Conservation (phyloP, 345 rosid species). For the Camelina sativa region DNA sequence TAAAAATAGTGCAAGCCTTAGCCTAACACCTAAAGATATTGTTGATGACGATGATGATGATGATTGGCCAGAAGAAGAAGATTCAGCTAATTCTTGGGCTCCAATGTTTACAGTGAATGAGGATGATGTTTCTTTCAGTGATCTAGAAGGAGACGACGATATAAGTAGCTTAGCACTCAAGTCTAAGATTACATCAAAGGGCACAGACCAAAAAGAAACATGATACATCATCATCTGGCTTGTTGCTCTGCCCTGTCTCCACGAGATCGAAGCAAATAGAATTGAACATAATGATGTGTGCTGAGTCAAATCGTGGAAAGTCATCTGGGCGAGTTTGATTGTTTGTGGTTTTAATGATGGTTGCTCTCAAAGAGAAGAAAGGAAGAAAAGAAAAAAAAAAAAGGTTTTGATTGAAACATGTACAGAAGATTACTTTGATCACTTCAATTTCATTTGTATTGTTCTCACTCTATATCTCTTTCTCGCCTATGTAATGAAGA, state of each 20-base stretch:
- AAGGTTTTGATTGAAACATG: slow-evolving; percentile 43
- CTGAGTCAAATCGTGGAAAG: slow-evolving; percentile 37
- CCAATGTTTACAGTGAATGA: slow-evolving; percentile 63
- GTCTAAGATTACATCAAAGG: slow-evolving; percentile 31
- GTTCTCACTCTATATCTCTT: not conserved
- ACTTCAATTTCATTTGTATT: slow-evolving; percentile 33
- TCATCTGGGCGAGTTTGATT: slow-evolving; percentile 39
- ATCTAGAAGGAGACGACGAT: slow-evolving; percentile 91
- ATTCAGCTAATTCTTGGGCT: slow-evolving; percentile 54
- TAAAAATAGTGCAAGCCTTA: slow-evolving; percentile 41
- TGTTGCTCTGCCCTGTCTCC: slow-evolving; percentile 19
- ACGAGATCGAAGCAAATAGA: slow-evolving; percentile 28
- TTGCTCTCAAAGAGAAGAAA: slow-evolving; percentile 20
- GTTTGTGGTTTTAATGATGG: slow-evolving; percentile 26
- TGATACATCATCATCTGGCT: slow-evolving; percentile 12
- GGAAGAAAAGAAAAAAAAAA: slow-evolving; percentile 20
- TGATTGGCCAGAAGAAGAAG: slow-evolving; percentile 91
- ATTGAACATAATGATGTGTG: slow-evolving; percentile 37
- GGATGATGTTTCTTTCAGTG: slow-evolving; percentile 97
- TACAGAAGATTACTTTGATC: slow-evolving; percentile 39
- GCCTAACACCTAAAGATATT: slow-evolving; percentile 46
- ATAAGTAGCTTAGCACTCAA: slow-evolving; percentile 47
- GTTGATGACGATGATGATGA: slow-evolving; percentile 58
- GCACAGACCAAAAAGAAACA: slow-evolving; percentile 24
- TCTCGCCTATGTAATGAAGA: slow-evolving; percentile 14